These are phyloP conservation scores for Rhizoclosmatium sp. DNA, from an alignment of 192 early-diverging fungal species.

Conservation along the genomic window DNA sequence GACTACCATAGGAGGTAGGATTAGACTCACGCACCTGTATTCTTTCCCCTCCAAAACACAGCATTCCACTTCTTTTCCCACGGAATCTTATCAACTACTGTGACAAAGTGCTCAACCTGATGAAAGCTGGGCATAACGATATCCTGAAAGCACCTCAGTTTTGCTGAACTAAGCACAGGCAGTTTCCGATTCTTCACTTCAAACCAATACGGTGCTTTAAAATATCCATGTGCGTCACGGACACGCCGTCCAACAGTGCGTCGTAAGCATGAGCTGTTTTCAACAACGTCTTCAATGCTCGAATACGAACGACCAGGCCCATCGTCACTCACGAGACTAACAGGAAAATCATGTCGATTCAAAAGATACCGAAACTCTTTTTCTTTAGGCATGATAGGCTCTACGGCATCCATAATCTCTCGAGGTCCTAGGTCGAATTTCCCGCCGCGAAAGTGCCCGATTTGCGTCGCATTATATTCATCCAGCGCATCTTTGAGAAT, in stretches of 20 bases:
- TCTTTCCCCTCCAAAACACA: conserved; percentile 2
- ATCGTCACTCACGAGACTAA: background rate
- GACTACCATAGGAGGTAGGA: too few relatives aligned
- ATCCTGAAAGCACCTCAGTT: background rate
- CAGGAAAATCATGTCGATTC: background rate
- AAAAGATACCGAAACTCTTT: background rate
- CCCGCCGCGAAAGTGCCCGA: background rate
- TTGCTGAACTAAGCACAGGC: background rate
- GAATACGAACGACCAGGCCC: background rate
- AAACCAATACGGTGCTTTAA: background rate
- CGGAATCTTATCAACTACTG: background rate
- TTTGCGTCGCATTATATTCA: background rate
- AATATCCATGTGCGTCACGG: background rate
- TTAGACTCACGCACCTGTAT: background rate
- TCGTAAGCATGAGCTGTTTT: background rate
- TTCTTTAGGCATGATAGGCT: background rate
- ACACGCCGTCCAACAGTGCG: background rate
- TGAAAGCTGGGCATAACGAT: background rate
- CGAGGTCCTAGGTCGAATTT: background rate
- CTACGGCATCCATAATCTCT: background rate
- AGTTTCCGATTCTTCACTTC: background rate
- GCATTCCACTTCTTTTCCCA: background rate
- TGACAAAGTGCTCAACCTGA: background rate
- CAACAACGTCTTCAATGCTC: background rate
- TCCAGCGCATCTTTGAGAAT: background rate